phyloP scores from a whole-genome alignment of 306 rosid species.

The barrel medic (Medicago truncatula) region DNA sequence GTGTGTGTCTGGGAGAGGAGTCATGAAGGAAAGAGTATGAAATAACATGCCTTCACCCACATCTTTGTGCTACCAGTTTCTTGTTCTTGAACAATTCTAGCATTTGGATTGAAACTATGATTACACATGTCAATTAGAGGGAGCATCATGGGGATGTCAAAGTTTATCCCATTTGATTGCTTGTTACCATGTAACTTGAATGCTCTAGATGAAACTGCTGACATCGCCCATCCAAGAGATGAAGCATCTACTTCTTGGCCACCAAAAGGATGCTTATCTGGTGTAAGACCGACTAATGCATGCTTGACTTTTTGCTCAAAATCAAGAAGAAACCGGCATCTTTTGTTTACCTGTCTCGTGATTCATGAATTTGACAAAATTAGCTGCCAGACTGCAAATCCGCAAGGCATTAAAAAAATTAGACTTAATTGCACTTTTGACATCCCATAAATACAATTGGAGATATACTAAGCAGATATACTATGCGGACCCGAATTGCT shows the following conservation, averaged over 20 bases:
- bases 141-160: slow-evolving; percentile 84
- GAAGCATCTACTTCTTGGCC: slow-evolving; percentile 87
- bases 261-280: slow-evolving; percentile 77
- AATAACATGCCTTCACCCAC: slow-evolving; percentile 70
- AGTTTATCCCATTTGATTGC: slow-evolving; percentile 52
- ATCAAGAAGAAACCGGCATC: slow-evolving; percentile 94
- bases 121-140: slow-evolving; percentile 99
- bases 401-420: slow-evolving; percentile 7
- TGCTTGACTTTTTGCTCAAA: slow-evolving; percentile 71
- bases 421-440: too few relatives aligned
- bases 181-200: slow-evolving; percentile 75
- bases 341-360: slow-evolving; percentile 81
- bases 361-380: slow-evolving; percentile 40
- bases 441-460: too few relatives aligned
- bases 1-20: not conserved
- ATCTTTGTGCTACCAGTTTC: slow-evolving; percentile 50
- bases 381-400: slow-evolving; percentile 23
- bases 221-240: slow-evolving; percentile 98
- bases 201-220: slow-evolving; percentile 95
- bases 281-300: slow-evolving; percentile 56
- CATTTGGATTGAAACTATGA: slow-evolving; percentile 89
- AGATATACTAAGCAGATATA: too few relatives aligned
- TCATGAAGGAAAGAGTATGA: slow-evolving; percentile 8
- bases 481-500: too few relatives aligned
- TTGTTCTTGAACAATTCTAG: slow-evolving; percentile 80